Conservation (phyloP, 257 asterid genomes). For the Coffea eugenioides region DNA sequence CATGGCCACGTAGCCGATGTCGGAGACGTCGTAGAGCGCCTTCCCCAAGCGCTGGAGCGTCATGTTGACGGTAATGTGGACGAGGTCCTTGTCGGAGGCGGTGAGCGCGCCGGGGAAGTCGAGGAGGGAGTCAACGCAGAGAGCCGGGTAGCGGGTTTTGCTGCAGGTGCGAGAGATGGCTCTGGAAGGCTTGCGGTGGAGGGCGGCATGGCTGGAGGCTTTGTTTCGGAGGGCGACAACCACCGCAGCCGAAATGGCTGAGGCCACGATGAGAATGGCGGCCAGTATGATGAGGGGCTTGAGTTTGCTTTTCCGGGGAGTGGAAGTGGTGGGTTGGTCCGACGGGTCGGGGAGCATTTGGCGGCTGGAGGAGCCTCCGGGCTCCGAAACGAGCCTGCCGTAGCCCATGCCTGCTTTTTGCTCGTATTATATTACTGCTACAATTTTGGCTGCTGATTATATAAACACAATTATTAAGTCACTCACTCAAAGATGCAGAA, state of each 20-base stretch:
- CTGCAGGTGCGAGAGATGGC: slow-evolving; percentile 77
- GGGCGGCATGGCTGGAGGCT: slow-evolving; percentile 24
- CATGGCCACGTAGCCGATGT: slow-evolving; percentile 59
- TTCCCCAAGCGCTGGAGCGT: slow-evolving; percentile 64
- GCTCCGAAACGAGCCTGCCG: slow-evolving; percentile 48
- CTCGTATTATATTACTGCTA: too few relatives aligned
- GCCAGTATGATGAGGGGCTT: slow-evolving; percentile 50
- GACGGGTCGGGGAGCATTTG: slow-evolving; percentile 15
- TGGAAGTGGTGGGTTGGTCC: slow-evolving; percentile 5
- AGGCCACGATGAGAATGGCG: slow-evolving; percentile 45
- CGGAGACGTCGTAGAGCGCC: slow-evolving; percentile 62
- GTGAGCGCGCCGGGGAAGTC: slow-evolving; percentile 74
- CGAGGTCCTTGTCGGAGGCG: slow-evolving; percentile 78
- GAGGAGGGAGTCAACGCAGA: slow-evolving; percentile 65
- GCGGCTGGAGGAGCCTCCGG: slow-evolving; percentile 38
- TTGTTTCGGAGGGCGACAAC: slow-evolving; percentile 35
- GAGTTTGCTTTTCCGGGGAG: slow-evolving; percentile 35
- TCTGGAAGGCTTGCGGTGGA: slow-evolving; percentile 51
- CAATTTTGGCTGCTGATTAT: too few relatives aligned
- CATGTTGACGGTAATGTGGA: slow-evolving; percentile 85
- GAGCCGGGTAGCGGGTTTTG: slow-evolving; percentile 56
- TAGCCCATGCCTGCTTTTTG: slow-evolving; percentile 42
- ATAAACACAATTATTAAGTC: too few relatives aligned
- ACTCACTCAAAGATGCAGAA: too few relatives aligned
- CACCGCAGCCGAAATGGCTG: slow-evolving; percentile 55